A percentile compares a stretch with the other conserved stretches of the same genome.
Evolutionary conservation across 2,329 filamentous ascomycete species (phyloP).

Genomic region (Fusarium sacchari): DNA sequence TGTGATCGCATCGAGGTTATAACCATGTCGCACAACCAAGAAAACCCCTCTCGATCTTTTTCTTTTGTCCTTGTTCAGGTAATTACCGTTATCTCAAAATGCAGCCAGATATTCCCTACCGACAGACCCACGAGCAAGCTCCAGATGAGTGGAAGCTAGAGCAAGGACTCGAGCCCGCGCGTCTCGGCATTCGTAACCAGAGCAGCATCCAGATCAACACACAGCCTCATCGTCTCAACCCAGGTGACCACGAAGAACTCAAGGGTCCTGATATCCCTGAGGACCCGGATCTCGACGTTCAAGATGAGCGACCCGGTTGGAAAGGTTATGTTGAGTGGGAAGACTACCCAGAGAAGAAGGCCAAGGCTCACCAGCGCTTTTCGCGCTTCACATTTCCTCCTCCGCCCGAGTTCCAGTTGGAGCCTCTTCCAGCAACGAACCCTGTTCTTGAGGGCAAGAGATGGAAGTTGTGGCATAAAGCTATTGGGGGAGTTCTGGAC

Average conservation of each 20-base stretch:
- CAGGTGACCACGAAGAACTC: neutral
- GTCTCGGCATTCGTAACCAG: constrained; percentile 21
- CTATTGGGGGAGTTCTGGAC: constrained; percentile 51
- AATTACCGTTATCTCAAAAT: neutral
- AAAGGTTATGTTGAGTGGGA: constrained; percentile 74
- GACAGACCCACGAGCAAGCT: neutral
- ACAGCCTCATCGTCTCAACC: neutral
- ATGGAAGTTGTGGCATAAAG: constrained; percentile 69
- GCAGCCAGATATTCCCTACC: neutral
- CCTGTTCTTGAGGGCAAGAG: constrained; percentile 64
- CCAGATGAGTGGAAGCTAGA: constrained; percentile 64
- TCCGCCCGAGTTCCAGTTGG: constrained; percentile 65
- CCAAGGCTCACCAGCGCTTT: constrained; percentile 63
- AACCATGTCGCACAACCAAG: neutral
- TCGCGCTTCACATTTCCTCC: constrained; percentile 42
- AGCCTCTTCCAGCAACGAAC: constrained; percentile 64
- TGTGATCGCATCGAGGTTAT: neutral
- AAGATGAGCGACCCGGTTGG: constrained; percentile 46
- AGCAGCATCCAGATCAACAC: constrained; percentile 6
- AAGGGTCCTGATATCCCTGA: constrained; percentile 38
- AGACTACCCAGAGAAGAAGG: constrained; percentile 74
- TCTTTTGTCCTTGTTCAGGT: too few species aligned
- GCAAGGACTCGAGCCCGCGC: constrained; percentile 57
- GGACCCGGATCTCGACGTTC: constrained; percentile 44
- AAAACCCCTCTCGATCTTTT: accelerated